Conservation (phyloP, 2,329 filamentous ascomycete species). For the Allantophomopsis lycopodina region DNA sequence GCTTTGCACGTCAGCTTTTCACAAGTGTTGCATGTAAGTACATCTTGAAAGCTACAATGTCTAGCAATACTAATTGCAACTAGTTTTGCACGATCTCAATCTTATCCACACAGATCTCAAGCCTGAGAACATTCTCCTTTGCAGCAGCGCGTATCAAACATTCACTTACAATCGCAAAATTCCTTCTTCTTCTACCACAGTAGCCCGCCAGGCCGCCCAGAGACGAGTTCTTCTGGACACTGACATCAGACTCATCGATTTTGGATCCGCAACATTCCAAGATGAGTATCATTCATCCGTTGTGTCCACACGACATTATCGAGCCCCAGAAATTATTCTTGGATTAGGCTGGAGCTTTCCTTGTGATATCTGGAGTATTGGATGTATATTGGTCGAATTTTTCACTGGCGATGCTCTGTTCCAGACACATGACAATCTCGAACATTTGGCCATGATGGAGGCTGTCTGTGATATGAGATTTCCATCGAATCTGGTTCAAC, state of each 20-base stretch:
- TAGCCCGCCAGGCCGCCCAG: constrained; percentile 46
- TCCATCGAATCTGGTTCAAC: constrained; percentile 41
- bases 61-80: background rate
- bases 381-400: constrained; percentile 59
- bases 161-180: constrained; percentile 60
- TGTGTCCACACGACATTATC: constrained; percentile 56
- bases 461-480: constrained; percentile 47
- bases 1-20: constrained; percentile 86
- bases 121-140: constrained; percentile 57
- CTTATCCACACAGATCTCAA: constrained; percentile 83
- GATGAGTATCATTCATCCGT: constrained; percentile 63
- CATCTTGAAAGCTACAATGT: background rate
- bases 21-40: constrained; percentile 94
- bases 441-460: constrained; percentile 67
- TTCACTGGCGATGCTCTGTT: constrained; percentile 60
- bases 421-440: constrained; percentile 59
- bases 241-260: constrained; percentile 58
- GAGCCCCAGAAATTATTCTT: constrained; percentile 58
- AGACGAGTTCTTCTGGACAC: constrained; percentile 52
- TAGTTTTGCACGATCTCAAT: constrained; percentile 91
- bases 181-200: constrained; percentile 48
- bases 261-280: constrained; percentile 59
- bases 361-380: constrained; percentile 64
- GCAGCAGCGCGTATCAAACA: constrained; percentile 51
- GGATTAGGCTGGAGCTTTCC: constrained; percentile 59